Base-by-base conservation (phyloP, 257 asterid genomes). In the Salvia splendens region DNA sequence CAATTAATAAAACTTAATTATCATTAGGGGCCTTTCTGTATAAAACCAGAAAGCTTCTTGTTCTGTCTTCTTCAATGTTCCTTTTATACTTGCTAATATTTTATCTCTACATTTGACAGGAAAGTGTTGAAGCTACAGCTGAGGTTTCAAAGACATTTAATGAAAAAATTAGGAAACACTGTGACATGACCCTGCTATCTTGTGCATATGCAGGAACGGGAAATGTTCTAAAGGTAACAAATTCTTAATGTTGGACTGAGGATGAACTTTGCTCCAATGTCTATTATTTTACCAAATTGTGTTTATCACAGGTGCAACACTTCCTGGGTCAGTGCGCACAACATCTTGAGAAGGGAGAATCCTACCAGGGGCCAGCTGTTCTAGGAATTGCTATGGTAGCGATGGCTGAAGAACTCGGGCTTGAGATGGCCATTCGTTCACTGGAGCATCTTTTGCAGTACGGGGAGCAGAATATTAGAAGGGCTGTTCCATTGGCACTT, bases 191-290 rank as follows among this genome's bases (percentile, higher is more conserved):
- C 61, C 80, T 94, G 70, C 88, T 88, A 9, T 84, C 99, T 47
- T 94, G 99, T 80, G 99, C 97, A 6, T 94, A 90, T 79, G 99
- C 96, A 2, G 99, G 99, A 71, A 94, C 97, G 0, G 96, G 99
- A 65, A 88, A 94, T 73, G 99, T 94, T 56, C 87, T 91, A 30
- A 91, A 94, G 97, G 99, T 92, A 63, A 58, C 47, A 55, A 70
- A 35, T 67, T 50, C 48, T 8, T 36, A 47, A 7, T 24, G 12
- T 55, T 73, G 45, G 28, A 10, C 47, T 54, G 51, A 43, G 33
- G 12, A 6, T 58, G 24, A 61, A 20, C 42, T 12, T 57, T 6
- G 64, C 38, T 15, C 30, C 5, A 58, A 62, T 28, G 11, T 42
- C 62, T 35, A 30, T 61, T 28, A 20, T 20, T 58, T 38, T 71